Evolutionary conservation across 352 stramenopile species (phyloP).

Genomic region (Phytopythium mirpurense): DNA sequence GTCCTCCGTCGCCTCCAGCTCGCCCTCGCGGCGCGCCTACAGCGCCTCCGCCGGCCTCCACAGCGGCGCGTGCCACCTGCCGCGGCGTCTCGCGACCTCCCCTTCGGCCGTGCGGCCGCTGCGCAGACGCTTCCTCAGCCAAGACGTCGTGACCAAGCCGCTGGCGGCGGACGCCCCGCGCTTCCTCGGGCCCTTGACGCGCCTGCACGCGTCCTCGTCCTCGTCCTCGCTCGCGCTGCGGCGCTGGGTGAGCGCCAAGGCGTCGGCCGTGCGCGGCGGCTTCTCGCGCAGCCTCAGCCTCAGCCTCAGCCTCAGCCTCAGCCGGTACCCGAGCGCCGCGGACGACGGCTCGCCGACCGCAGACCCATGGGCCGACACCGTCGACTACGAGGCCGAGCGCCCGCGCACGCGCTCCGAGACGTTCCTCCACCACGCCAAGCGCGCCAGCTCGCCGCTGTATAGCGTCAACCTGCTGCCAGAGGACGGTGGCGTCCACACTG

Average conservation of each 20-base stretch:
- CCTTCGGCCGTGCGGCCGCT: conserved; percentile 17
- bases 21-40: conserved; percentile 1
- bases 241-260: conserved; percentile 13
- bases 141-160: conserved; percentile 40
- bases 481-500: conserved; percentile 9
- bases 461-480: conserved; percentile 16
- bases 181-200: conserved; percentile 9
- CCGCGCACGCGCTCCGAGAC: conserved; percentile 33
- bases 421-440: conserved; percentile 13
- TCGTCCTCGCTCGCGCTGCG: conserved; percentile 19
- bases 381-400: conserved; percentile 14
- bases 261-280: conserved; percentile 2
- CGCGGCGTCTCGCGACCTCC: too few relatives aligned
- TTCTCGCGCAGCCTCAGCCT: conserved; percentile 15
- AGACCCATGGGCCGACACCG: conserved; percentile 10
- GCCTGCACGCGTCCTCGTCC: conserved; percentile 9
- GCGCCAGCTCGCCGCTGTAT: conserved; percentile 1
- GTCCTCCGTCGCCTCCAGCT: conserved; percentile 8
- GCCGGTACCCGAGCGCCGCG: conserved; percentile 10
- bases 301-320: conserved; percentile 18
- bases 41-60: too few relatives aligned
- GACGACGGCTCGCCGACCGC: not conserved
- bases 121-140: conserved; percentile 55
- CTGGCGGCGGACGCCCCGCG: not conserved
- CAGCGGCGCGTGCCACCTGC: not conserved